phyloP scores from a whole-genome alignment of 2,329 filamentous ascomycete species.

The Bipolaris zeicola region DNA sequence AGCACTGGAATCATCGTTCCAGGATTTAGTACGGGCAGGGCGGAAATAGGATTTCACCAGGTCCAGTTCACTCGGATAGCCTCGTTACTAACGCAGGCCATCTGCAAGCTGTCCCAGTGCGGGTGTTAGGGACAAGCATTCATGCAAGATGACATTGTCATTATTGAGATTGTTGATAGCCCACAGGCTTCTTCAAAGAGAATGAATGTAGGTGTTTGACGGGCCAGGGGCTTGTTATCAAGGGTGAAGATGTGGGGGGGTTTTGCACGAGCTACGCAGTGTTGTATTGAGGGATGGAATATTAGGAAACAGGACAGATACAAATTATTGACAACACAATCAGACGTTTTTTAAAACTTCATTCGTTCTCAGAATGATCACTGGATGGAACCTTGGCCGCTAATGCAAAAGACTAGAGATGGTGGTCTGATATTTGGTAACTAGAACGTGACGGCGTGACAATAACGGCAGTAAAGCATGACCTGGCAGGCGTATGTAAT shows the following conservation, averaged over 20 bases:
- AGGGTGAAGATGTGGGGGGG: neutral
- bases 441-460: neutral
- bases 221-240: neutral
- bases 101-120: neutral
- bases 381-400: neutral
- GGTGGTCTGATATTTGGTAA: slow-evolving; percentile 3
- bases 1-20: slow-evolving; percentile 65
- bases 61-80: slow-evolving; percentile 17
- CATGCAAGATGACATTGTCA: neutral
- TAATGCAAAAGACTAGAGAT: neutral
- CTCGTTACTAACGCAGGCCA: neutral
- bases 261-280: slow-evolving; percentile 5
- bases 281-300: slow-evolving; percentile 5
- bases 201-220: neutral
- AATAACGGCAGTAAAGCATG: neutral
- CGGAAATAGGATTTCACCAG: slow-evolving; percentile 34
- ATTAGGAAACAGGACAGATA: slow-evolving; percentile 1
- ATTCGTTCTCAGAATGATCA: neutral
- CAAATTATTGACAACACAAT: slow-evolving; percentile 12
- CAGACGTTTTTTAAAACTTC: slow-evolving; percentile 2
- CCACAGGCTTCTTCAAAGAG: neutral
- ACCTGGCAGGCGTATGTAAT: neutral
- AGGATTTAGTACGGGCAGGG: slow-evolving; percentile 56
- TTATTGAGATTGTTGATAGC: neutral
- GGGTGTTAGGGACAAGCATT: neutral